Percentiles rank a stretch among this genome's conserved stretches.
Conservation (phyloP, 495 filamentous ascomycete genomes). For the Elasticomyces elasticus region DNA sequence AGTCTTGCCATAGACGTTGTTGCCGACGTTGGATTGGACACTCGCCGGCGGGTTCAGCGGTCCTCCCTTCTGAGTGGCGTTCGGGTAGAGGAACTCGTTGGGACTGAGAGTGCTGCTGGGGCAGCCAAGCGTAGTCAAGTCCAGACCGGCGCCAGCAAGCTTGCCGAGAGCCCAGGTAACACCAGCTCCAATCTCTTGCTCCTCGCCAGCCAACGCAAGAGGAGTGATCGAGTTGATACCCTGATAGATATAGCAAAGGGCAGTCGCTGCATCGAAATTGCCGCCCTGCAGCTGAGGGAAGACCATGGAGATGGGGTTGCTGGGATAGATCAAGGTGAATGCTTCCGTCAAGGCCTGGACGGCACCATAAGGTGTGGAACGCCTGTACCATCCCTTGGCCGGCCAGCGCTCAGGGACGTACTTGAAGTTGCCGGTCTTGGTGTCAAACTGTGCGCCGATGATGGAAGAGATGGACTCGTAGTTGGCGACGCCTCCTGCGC, state of each 20-base stretch:
- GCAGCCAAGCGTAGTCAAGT: conserved; percentile 6
- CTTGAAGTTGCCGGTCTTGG: conserved; percentile 6
- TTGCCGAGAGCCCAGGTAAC: conserved; percentile 3
- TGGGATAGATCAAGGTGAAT: conserved; percentile 7
- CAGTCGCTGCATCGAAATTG: neutral
- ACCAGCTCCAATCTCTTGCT: neutral
- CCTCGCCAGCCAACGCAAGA: conserved; percentile 6
- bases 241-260: conserved; percentile 10
- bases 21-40: neutral
- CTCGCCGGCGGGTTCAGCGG: conserved; percentile 2
- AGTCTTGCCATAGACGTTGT: conserved; percentile 4
- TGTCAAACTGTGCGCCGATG: conserved; percentile 12
- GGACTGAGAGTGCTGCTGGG: neutral
- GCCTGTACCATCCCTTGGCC: conserved; percentile 11
- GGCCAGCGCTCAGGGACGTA: conserved; percentile 13
- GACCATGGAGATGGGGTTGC: neutral
- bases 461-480: conserved; percentile 16
- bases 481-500: conserved; percentile 9
- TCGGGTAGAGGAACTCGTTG: conserved; percentile 5
- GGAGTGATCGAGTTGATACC: conserved; percentile 13
- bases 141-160: conserved; percentile 2
- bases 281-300: neutral
- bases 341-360: conserved; percentile 7
- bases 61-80: conserved; percentile 6
- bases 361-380: conserved; percentile 9